Base-by-base conservation (phyloP, 352 stramenopile species). In the Heterotrichella gracilis region DNA sequence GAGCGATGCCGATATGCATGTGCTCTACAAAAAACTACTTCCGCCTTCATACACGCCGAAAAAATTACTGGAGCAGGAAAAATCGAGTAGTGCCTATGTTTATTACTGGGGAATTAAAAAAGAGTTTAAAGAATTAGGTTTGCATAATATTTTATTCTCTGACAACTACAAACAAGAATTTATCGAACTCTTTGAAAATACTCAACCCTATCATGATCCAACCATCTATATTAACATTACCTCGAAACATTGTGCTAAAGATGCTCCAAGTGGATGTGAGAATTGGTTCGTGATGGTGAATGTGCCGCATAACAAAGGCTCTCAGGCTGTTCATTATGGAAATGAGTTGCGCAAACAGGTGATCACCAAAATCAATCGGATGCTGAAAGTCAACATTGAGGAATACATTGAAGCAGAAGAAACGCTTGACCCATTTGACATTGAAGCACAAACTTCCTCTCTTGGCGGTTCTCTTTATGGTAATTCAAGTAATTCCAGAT, bases 231-330 rank as follows among this genome's bases (percentile, higher is more conserved):
- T 53, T n/a, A 53, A 53, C n/a, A 53, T 53, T 53, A 53, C 32
- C 32, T 53, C 32, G n/a, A 53, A 53, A 53, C n/a, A 17, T 53
- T 53, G 32, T 53, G n/a, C 9, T 17, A 53, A 53, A 17, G 32
- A 53, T n/a, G 32, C 32, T 9, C 32, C 32, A n/a, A n/a, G 9
- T 53, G 32, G n/a, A 17, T 53, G 9, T 17, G 32, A 53, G n/a
- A 53, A 53, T 53, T 53, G 32, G 32, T 53, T 53, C n/a, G 32
- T 53, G n/a, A 53, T 53, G 32, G 32, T 53, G n/a, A 53, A 53
- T 53, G 32, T 53, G 32, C 32, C 32, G 32, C 32, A 53, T 53
- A 53, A 53, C 32, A 53, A n/a, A 9, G 9, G 9, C 9, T 9
- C 9, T n/a, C 9, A 53, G 9, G n/a, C 9, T n/a, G n/a, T 53